Conservation (phyloP, 768 basidiomycete species). For the Pleurotus djamor region DNA sequence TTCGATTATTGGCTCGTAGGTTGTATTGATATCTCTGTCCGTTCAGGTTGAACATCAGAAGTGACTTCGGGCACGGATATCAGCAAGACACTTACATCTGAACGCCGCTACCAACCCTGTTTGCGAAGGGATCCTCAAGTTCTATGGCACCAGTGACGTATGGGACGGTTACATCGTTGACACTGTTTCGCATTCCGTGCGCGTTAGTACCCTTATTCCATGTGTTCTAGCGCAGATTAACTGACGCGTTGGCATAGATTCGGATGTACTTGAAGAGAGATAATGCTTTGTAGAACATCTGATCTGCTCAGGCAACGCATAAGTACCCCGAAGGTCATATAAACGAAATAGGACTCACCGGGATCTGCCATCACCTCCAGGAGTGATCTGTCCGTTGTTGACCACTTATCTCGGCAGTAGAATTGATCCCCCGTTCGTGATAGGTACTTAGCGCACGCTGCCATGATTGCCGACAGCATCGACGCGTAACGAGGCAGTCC, state of each 20-base stretch:
- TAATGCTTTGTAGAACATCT: conserved; percentile 4
- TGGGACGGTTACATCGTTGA: conserved; percentile 5
- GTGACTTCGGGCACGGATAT: background rate
- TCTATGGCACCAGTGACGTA: conserved; percentile 7
- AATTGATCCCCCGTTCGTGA: conserved; percentile 60
- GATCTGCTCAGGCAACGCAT: background rate
- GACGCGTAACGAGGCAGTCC: conserved; percentile 50
- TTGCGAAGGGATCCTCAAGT: conserved; percentile 2
- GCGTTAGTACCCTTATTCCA: background rate
- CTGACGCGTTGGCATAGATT: conserved; percentile 6
- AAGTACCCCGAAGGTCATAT: conserved; percentile 2
- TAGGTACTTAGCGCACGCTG: conserved; percentile 47
- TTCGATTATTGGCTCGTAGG: background rate
- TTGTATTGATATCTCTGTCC: background rate
- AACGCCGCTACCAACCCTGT: conserved; percentile 1
- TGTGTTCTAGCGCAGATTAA: background rate
- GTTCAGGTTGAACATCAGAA: background rate
- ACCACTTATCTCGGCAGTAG: conserved; percentile 52
- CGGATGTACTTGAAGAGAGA: background rate
- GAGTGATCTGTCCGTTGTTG: conserved; percentile 44
- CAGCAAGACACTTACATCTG: conserved; percentile 1
- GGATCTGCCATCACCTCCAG: conserved; percentile 47
- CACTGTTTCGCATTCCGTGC: background rate
- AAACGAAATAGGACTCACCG: conserved; percentile 10
- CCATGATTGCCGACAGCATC: conserved; percentile 33